These are phyloP conservation scores for Suhomyces choctaworum DNA, from an alignment of 1,139 yeast genomes.

Conservation along the genomic window DNA sequence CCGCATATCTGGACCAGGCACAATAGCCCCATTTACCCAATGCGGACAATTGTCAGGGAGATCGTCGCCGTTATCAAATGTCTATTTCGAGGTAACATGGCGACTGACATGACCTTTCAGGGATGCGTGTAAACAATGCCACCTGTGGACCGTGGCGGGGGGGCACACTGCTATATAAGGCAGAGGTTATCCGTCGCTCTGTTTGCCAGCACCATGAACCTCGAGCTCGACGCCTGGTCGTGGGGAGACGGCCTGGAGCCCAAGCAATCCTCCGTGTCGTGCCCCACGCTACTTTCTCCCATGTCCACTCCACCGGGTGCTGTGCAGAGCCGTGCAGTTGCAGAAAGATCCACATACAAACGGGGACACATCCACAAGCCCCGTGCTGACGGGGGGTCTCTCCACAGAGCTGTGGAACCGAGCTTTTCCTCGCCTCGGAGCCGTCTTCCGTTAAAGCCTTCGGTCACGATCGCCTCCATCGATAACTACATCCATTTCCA, in stretches of 20 bases:
- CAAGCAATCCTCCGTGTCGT: neutral
- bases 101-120: constrained; percentile 7
- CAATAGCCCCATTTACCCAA: constrained; percentile 6
- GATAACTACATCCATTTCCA: constrained; percentile 16
- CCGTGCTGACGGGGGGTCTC: too few species aligned
- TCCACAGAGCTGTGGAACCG: too few species aligned
- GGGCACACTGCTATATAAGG: constrained; percentile 4
- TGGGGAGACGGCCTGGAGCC: constrained; percentile 1
- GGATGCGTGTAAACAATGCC: neutral
- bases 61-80: constrained; percentile 5
- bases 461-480: constrained; percentile 29
- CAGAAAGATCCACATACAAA: too few species aligned
- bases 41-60: constrained; percentile 2
- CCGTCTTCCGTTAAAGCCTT: constrained; percentile 27
- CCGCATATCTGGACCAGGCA: too few species aligned
- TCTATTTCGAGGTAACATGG: constrained; percentile 2
- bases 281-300: too few species aligned
- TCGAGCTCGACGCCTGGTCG: constrained; percentile 2
- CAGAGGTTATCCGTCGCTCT: neutral
- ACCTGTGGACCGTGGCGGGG: neutral
- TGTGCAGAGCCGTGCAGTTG: too few species aligned
- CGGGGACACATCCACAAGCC: too few species aligned
- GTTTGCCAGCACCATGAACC: constrained; percentile 1
- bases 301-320: too few species aligned
- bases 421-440: too few species aligned